Evolutionary conservation across 495 filamentous ascomycete genomes (phyloP), one percentile per base, ranked within the genome.

Genomic region (Lasiosphaeriaceae sp.): DNA sequence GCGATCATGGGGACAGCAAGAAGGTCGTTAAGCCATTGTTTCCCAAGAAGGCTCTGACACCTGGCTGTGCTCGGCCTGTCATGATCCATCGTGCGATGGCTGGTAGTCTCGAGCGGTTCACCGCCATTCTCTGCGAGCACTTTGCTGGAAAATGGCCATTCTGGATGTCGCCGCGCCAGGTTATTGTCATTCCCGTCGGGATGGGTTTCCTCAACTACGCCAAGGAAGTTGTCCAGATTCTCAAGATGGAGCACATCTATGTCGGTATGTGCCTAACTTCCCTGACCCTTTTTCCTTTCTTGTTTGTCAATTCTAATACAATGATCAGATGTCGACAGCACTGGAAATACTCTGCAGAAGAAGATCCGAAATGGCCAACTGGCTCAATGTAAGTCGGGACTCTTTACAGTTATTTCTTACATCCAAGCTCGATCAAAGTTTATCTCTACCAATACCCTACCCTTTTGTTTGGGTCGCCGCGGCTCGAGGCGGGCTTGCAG

Each of bases 101-200:
- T 50, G 94, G 94, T 52, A 90, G 85, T 60, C 90, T 97, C 64
- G 94, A 98, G 77, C 88, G 94, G 45, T 96, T 98, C 76, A 87
- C 95, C 56, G 94, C 87, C 53, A 96, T 98, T 60, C 75, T 97
- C 54, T 91, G 80, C 22, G 94, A 98, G 76, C 94, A 97, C 70
- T 98, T 96, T 66, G 94, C 79, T 41, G 94, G 94, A 60, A 96
- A 96, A 74, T 97, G 93, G 93, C 94, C 94, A 0, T 96, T 97
- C 81, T 98, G 94, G 94, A 74, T 98, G 56, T 92, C 86, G 60
- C 94, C 94, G 23, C 86, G 93, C 19, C 94, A 98, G 75, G 83
- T 97, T 47, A 76, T 97, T 58, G 84, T 97, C 53, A 86, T 97
- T 8, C 95, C 94, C 2, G 92, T 98, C 58, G 92, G 92, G 80